Conservation (phyloP, 495 filamentous ascomycete genomes). For the Aspergillus conjunctus region DNA sequence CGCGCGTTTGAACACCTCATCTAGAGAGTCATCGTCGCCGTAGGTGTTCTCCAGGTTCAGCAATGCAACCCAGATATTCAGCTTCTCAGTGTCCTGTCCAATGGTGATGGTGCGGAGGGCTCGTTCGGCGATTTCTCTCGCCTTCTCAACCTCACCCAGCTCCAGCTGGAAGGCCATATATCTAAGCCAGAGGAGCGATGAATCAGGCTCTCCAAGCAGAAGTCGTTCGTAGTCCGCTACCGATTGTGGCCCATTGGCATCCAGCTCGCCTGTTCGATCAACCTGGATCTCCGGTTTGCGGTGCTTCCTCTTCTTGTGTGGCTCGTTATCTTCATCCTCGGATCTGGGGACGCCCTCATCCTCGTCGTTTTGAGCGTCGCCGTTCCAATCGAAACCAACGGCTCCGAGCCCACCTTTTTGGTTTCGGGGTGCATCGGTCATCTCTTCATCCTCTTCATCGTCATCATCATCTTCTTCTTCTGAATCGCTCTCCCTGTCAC, state of each 20-base stretch:
- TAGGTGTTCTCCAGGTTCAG: constrained; percentile 93
- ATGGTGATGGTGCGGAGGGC: constrained; percentile 87
- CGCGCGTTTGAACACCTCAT: constrained; percentile 87
- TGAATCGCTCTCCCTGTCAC: constrained; percentile 48
- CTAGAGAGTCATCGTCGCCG: constrained; percentile 79
- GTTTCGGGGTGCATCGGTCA: constrained; percentile 29
- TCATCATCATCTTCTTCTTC: constrained; percentile 42
- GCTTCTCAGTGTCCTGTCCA: constrained; percentile 82
- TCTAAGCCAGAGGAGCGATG: constrained; percentile 84
- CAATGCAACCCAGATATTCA: constrained; percentile 92
- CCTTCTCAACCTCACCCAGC: constrained; percentile 80
- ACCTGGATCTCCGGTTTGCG: constrained; percentile 78
- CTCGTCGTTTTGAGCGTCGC: constrained; percentile 53
- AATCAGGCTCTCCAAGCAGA: constrained; percentile 86
- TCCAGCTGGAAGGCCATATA: constrained; percentile 98
- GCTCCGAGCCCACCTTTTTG: constrained; percentile 64
- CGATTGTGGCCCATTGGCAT: constrained; percentile 86
- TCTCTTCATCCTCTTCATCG: constrained; percentile 41
- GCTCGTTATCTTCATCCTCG: constrained; percentile 50
- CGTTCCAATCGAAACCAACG: constrained; percentile 87
- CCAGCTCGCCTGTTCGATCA: constrained; percentile 86
- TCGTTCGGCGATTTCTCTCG: constrained; percentile 84
- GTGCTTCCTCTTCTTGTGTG: constrained; percentile 76
- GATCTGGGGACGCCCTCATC: constrained; percentile 48
- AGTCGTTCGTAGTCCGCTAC: constrained; percentile 90